phyloP scores from a whole-genome alignment of 768 basidiomycete genomes.

The Termitomyces sp. region DNA sequence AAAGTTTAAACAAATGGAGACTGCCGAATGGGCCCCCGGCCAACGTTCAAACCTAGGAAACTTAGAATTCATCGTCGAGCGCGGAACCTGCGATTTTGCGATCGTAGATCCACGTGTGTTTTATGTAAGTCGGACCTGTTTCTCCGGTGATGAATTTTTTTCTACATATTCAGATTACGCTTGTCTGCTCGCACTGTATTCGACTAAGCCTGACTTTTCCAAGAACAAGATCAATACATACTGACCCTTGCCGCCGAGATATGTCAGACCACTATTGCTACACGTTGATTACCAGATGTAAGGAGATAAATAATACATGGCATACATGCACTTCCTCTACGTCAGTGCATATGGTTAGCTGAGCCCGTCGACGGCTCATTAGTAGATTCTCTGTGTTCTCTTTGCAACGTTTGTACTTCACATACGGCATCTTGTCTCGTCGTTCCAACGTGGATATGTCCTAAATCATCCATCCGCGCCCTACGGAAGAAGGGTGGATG shows the following conservation, averaged over 20 bases:
- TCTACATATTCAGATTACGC: no score
- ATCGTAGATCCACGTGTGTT: no score
- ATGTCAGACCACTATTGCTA: no score
- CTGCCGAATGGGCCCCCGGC: neutral
- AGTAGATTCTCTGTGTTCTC: neutral
- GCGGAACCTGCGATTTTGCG: no score
- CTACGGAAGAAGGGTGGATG: conserved; percentile 15
- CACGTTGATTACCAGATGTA: neutral
- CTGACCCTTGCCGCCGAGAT: neutral
- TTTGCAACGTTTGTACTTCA: neutral
- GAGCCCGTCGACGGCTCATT: neutral
- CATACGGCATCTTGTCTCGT: neutral
- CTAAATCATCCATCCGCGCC: conserved; percentile 37
- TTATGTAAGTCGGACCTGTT: no score
- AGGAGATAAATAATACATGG: neutral
- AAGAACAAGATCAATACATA: neutral
- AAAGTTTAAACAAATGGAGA: neutral
- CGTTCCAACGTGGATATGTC: conserved; percentile 19
- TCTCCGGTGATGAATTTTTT: no score
- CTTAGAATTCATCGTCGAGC: no score
- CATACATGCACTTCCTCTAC: neutral
- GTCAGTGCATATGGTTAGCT: neutral
- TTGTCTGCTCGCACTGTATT: no score
- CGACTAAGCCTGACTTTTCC: no score
- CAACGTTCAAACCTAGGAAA: neutral